These are phyloP conservation scores for Ophiostoma sp. DNA, from an alignment of 2,329 filamentous ascomycete genomes.

Conservation along the genomic window DNA sequence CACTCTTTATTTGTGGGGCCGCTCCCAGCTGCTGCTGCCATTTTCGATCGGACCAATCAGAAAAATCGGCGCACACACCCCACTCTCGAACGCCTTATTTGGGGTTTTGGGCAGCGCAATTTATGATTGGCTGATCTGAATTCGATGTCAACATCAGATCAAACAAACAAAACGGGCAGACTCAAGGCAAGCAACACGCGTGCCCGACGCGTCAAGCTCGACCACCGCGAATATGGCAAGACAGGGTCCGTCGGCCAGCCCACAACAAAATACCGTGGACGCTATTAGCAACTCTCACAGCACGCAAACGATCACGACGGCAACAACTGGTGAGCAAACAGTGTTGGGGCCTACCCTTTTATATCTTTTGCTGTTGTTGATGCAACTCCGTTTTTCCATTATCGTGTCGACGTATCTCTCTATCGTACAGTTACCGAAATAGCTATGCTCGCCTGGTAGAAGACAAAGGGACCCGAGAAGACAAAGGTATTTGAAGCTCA, in stretches of 20 bases:
- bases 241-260: neutral
- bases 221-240: neutral
- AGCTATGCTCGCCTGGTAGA: constrained; percentile 12
- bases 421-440: constrained; percentile 4
- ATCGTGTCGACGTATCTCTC: constrained; percentile 13
- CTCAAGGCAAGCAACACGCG: neutral
- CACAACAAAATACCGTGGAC: neutral
- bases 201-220: neutral
- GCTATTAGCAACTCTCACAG: neutral
- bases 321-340: too few species aligned
- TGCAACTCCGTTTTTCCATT: neutral
- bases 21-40: neutral
- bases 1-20: neutral
- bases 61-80: constrained; percentile 22
- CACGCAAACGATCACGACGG: neutral
- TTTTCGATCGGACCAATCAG: constrained; percentile 27
- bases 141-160: constrained; percentile 4
- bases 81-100: neutral
- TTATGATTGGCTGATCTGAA: constrained; percentile 12
- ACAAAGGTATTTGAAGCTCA: neutral
- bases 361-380: neutral
- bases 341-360: neutral
- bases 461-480: neutral
- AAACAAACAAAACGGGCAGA: neutral
- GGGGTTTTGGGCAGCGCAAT: neutral